Evolutionary conservation across 345 rosid genomes (phyloP), one percentile per base, ranked within the genome.

Genomic region (Punica granatum): DNA sequence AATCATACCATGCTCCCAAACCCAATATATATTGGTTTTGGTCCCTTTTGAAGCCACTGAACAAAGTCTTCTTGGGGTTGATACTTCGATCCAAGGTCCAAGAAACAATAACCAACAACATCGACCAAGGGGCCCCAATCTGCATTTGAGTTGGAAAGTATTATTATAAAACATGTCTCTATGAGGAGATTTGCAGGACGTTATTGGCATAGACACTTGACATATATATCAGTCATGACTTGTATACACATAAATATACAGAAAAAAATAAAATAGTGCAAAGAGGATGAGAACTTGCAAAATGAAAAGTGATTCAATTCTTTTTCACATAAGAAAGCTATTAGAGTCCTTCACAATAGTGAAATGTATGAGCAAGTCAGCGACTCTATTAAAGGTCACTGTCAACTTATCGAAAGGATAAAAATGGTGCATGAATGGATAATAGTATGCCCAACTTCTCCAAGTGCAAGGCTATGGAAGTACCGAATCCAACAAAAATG

Each of bases 1-100:
- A 21, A 63, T 44, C 84, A 71, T 88, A 91, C 99, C 99, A 94
- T 94, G 89, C 99, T 94, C 60, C 99, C 99, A 73, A 94, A 94
- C 60, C 99, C 97, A 64, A 94, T 83, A 83, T 94, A 94, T 70
- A 91, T 74, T 28, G 99, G 99, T 36, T 80, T 82, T 26, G 84
- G 64, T 77, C 99, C 99, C 71, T 75, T 88, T 66, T 74, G 66
- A 74, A 91, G 85, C 99, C 99, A 94, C 51, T 74, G 73, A 56
- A 59, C 65, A 80, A 94, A 88, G 74, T 85, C 85, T 77, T 84
- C 86, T 65, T 56, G 80, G 44, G 92, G 92, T 75, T 86, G 80
- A 81, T 94, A 89, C 76, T 85, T 89, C 2, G 87, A 78, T 36
- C 95, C 97, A 72, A 88, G 90, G 78, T 88, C 90, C 72, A 94